Base-by-base conservation (phyloP, 148 eudicot species). In the Spergularia marina region DNA sequence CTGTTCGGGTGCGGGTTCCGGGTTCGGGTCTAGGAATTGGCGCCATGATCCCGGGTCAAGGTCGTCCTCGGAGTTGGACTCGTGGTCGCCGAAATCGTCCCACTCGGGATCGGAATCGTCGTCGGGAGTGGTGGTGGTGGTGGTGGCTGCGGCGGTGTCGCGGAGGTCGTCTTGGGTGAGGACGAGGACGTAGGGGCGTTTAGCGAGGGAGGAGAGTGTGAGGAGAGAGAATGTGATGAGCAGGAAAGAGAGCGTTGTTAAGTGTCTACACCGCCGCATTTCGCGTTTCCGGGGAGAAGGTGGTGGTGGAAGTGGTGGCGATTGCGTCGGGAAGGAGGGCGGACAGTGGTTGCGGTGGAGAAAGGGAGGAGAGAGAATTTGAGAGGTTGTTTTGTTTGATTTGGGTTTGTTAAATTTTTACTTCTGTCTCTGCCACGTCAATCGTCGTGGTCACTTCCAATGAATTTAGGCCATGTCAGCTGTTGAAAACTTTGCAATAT, bases 21-120 rank as follows among this genome's bases (percentile, higher is more conserved):
- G 47, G 4, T 76, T 30, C 55, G 40, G n/a, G 36, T 90, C 97
- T 53, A 94, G 83, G 13, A 91, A 21, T 0, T 83, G 89, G 17
- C 92, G 80, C 98, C 97, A 94, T 4, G 98, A 87, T 0, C 94
- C 98, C 14, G 98, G 88, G 76, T 94, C 97, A 14, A 88, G 88
- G n/a, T 82, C 82, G 16, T 79, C 83, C 70, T 90, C 92, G 17
- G 94, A 86, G 7, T 69, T 80, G 40, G 97, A 70, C 6, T 82
- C 83, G 47, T 91, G 53, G 25, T 87, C 93, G 18, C 83, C 84
- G 76, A 87, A 88, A 55, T 88, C 97, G 74, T 86, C 89, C 90
- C 84, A 86, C 25, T 88, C 92, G 18, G 60, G 30, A 57, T 75
- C 77, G 62, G 87, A 57, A 21, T 52, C 44, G 52, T 66, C 70